Conservation (phyloP, 2,329 filamentous ascomycete genomes). For the Cladosporium austrohemisphaericum region DNA sequence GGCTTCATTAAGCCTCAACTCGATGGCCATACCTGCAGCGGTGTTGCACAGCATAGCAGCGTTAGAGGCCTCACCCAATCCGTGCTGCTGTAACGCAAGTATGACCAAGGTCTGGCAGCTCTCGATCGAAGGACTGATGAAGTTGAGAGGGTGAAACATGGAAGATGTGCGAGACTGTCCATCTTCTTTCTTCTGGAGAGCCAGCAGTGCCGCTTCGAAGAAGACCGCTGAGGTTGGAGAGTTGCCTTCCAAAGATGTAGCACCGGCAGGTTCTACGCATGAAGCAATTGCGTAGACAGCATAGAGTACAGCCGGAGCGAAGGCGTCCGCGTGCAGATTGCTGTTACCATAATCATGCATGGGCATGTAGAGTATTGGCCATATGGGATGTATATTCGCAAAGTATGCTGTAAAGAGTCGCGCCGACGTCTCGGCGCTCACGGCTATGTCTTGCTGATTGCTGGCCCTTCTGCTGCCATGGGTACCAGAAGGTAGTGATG, state of each 20-base stretch:
- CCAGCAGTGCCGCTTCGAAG: slow-evolving; percentile 11
- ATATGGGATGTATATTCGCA: slow-evolving; percentile 10
- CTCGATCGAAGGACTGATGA: slow-evolving; percentile 7
- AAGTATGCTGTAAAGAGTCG: slow-evolving; percentile 7
- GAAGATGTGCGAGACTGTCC: not conserved
- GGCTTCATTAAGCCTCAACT: slow-evolving; percentile 4
- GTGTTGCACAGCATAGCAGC: slow-evolving; percentile 10
- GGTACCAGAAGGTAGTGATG: not conserved
- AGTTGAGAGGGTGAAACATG: slow-evolving; percentile 12
- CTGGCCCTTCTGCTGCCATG: not conserved
- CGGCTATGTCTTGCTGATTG: not conserved
- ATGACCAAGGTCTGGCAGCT: slow-evolving; percentile 12
- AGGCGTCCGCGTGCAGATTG: not conserved
- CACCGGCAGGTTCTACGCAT: not conserved
- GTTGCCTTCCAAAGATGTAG: not conserved
- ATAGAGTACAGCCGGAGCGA: slow-evolving; percentile 6
- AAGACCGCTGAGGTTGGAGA: slow-evolving; percentile 1
- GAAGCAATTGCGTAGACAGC: slow-evolving; percentile 10
- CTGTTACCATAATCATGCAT: slow-evolving; percentile 8
- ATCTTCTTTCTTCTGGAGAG: slow-evolving; percentile 6
- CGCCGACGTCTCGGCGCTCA: slow-evolving; percentile 1
- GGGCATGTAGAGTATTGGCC: slow-evolving; percentile 9
- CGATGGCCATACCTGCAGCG: slow-evolving; percentile 9
- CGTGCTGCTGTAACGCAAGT: slow-evolving; percentile 5
- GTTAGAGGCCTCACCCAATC: slow-evolving; percentile 7